phyloP scores from a whole-genome alignment of 306 rosid species.

The Quercus alba region DNA sequence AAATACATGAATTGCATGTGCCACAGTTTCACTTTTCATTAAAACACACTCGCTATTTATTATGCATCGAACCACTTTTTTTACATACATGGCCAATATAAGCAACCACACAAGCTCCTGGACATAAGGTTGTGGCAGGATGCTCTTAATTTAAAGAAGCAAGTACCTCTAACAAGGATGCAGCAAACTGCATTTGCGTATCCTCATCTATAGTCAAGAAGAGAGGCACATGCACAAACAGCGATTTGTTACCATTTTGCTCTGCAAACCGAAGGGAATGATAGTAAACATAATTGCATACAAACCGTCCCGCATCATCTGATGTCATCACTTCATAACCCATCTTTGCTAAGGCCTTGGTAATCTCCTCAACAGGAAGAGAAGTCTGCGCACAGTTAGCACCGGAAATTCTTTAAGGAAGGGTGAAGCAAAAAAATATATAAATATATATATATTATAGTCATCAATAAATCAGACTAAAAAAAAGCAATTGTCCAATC shows the following conservation, averaged over 20 bases:
- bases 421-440: not conserved
- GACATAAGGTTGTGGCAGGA: constrained; percentile 20
- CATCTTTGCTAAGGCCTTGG: constrained; percentile 66
- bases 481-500: not conserved
- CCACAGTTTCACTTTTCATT: constrained; percentile 8
- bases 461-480: not conserved
- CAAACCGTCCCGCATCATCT: constrained; percentile 94
- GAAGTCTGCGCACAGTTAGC: constrained; percentile 51
- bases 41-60: constrained; percentile 11
- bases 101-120: constrained; percentile 5
- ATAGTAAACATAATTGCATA: constrained; percentile 93
- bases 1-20: constrained; percentile 19
- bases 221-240: constrained; percentile 92
- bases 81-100: constrained; percentile 10
- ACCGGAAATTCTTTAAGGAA: not conserved
- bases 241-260: constrained; percentile 66
- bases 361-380: constrained; percentile 78
- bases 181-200: constrained; percentile 85
- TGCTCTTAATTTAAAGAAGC: constrained; percentile 46
- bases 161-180: constrained; percentile 84
- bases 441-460: not conserved
- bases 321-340: constrained; percentile 84
- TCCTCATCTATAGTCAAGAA: constrained; percentile 72
- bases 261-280: constrained; percentile 88
- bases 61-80: constrained; percentile 22